Percentiles rank a stretch among this genome's conserved stretches.
Conservation (phyloP, 2,329 filamentous ascomycete genomes). For the Xylogone sp. region DNA sequence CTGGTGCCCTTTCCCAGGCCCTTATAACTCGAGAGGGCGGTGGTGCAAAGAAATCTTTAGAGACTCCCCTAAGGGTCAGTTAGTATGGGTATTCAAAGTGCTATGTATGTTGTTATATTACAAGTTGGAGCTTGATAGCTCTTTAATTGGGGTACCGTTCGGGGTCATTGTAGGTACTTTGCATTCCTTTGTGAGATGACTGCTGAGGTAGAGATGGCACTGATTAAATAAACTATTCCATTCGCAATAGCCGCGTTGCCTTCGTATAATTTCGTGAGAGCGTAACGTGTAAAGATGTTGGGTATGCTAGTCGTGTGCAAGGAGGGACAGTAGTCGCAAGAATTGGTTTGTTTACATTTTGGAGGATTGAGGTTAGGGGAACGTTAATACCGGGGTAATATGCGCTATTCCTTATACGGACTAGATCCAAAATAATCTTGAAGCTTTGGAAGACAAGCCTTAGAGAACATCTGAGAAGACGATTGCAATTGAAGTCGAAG, state of each 20-base stretch:
- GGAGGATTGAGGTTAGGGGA: neutral
- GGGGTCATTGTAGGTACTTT: conserved; percentile 4
- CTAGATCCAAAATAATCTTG: conserved; percentile 19
- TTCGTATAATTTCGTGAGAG: neutral
- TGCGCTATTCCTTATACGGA: conserved; percentile 1
- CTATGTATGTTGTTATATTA: conserved; percentile 5
- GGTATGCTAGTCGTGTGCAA: neutral
- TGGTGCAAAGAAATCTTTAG: conserved; percentile 23
- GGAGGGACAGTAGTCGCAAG: neutral
- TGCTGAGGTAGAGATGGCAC: neutral
- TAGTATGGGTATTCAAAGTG: neutral
- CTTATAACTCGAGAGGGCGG: conserved; percentile 11
- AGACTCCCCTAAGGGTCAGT: conserved; percentile 21
- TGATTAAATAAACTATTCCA: neutral
- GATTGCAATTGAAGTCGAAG: neutral
- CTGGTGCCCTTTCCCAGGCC: conserved; percentile 27
- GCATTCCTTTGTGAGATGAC: neutral
- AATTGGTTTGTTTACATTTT: conserved; percentile 16
- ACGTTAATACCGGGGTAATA: neutral
- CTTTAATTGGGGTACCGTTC: conserved; percentile 4
- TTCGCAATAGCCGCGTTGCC: neutral
- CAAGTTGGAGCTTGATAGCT: conserved; percentile 12
- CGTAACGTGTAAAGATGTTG: neutral
- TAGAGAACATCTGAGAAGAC: neutral
- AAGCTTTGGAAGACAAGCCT: neutral